phyloP scores from a whole-genome alignment of 805 yeast genomes.

The Candida nanaspora region DNA sequence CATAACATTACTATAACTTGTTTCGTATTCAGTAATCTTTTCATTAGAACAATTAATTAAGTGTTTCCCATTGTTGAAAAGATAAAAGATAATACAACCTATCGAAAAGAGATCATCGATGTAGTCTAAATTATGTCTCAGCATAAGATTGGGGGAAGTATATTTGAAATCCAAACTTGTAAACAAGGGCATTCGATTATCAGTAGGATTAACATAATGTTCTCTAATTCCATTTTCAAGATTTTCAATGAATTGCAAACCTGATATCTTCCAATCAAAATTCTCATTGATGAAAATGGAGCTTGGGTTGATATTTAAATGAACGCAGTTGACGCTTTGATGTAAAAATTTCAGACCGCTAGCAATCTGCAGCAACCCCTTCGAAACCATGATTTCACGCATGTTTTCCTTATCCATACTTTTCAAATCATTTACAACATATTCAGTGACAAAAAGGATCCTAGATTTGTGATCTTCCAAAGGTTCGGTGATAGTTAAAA shows the following conservation, averaged over 20 bases:
- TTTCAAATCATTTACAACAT: conserved; percentile 36
- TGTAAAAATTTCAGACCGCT: conserved; percentile 82
- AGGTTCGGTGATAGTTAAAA: conserved; percentile 79
- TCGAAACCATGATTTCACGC: conserved; percentile 63
- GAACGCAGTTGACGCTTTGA: conserved; percentile 64
- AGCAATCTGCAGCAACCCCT: conserved; percentile 74
- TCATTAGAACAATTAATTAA: conserved; percentile 34
- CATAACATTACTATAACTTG: conserved; percentile 34
- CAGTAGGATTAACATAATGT: conserved; percentile 61
- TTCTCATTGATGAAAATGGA: conserved; percentile 71
- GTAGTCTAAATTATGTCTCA: conserved; percentile 55
- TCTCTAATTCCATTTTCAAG: conserved; percentile 42
- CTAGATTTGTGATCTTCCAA: conserved; percentile 78
- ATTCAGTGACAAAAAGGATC: conserved; percentile 79
- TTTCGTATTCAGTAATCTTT: conserved; percentile 49
- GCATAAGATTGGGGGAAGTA: conserved; percentile 77
- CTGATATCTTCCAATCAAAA: conserved; percentile 92
- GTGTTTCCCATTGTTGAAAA: conserved; percentile 45
- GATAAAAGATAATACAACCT: conserved; percentile 66
- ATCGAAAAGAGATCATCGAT: conserved; percentile 80
- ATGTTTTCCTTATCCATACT: conserved; percentile 36
- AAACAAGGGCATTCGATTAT: conserved; percentile 69
- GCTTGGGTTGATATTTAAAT: conserved; percentile 71
- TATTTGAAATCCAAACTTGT: conserved; percentile 65
- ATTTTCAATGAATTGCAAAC: conserved; percentile 51